Evolutionary conservation across 1,139 yeast genomes (phyloP).

Genomic region (Saccharomycopsis hybrid): DNA sequence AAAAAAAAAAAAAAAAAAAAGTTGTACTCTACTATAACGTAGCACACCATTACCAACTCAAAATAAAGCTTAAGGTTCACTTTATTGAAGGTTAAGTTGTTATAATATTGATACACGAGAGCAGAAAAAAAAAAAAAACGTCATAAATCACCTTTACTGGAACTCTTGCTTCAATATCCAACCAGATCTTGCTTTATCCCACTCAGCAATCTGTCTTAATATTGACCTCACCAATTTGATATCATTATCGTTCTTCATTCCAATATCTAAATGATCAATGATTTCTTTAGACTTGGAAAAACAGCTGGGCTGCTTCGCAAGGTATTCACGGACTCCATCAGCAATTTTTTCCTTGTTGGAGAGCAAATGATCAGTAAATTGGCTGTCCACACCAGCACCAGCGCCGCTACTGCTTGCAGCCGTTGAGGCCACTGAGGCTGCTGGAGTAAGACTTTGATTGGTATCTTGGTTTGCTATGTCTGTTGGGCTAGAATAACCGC

Average conservation of each 20-base stretch:
- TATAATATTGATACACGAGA: too few relatives aligned
- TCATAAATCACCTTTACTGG: too few relatives aligned
- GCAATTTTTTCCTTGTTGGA: conserved; percentile 32
- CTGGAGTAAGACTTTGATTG: too few relatives aligned
- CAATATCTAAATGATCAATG: conserved; percentile 41
- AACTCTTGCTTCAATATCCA: conserved; percentile 66
- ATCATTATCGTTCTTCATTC: conserved; percentile 41
- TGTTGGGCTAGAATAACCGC: too few relatives aligned
- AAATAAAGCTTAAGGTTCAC: too few relatives aligned
- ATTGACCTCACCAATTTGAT: conserved; percentile 61
- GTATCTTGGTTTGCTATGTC: too few relatives aligned
- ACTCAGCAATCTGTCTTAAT: conserved; percentile 60
- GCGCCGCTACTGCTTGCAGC: too few relatives aligned
- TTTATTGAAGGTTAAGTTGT: too few relatives aligned
- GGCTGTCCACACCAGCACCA: neutral
- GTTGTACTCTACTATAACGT: too few relatives aligned
- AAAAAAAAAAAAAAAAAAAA: too few relatives aligned
- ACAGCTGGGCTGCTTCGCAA: conserved; percentile 32
- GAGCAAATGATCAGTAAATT: conserved; percentile 21
- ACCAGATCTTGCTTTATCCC: conserved; percentile 51
- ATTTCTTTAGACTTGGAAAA: conserved; percentile 57
- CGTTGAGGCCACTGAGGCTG: neutral
- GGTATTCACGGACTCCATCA: conserved; percentile 32
- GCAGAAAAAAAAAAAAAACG: too few relatives aligned
- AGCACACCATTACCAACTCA: too few relatives aligned